Conservation (phyloP, 2,329 filamentous ascomycete species). For the Ophiostoma australiae region DNA sequence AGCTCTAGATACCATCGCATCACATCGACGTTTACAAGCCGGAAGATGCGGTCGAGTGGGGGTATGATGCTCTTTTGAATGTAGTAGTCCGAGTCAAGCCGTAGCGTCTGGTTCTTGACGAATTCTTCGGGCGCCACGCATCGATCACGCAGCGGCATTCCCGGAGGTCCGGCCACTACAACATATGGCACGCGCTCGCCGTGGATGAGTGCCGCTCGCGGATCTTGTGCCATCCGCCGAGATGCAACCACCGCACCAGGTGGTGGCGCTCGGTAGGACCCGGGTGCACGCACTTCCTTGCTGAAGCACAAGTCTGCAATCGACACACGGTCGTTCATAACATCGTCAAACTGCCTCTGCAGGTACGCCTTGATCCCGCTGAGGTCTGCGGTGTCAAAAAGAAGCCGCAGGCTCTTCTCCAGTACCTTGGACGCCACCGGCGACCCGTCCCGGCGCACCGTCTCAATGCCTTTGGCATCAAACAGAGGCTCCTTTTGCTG, state of each 20-base stretch:
- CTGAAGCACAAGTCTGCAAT: slow-evolving; percentile 97
- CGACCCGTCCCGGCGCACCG: slow-evolving; percentile 88
- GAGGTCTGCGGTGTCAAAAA: slow-evolving; percentile 86
- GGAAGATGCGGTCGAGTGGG: slow-evolving; percentile 92
- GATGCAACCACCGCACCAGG: slow-evolving; percentile 86
- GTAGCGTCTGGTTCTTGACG: slow-evolving; percentile 62
- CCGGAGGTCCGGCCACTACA: slow-evolving; percentile 81
- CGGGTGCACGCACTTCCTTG: slow-evolving; percentile 70
- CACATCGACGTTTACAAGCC: slow-evolving; percentile 82
- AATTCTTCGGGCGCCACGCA: slow-evolving; percentile 84
- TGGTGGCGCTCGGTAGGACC: slow-evolving; percentile 77
- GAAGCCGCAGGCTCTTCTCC: slow-evolving; percentile 79
- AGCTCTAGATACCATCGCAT: slow-evolving; percentile 92
- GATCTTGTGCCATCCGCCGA: slow-evolving; percentile 78
- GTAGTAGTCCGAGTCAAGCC: slow-evolving; percentile 93
- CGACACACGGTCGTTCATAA: slow-evolving; percentile 81
- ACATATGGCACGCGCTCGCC: slow-evolving; percentile 94
- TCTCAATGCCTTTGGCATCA: slow-evolving; percentile 98
- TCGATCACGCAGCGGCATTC: slow-evolving; percentile 78
- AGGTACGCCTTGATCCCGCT: slow-evolving; percentile 76
- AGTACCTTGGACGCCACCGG: slow-evolving; percentile 96
- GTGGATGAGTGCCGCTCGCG: slow-evolving; percentile 84
- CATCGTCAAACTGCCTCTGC: slow-evolving; percentile 73
- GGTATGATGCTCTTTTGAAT: slow-evolving; percentile 94
- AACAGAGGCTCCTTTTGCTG: slow-evolving; percentile 78